Base-by-base conservation (phyloP, 306 rosid genomes). In the Abrus precatorius region DNA sequence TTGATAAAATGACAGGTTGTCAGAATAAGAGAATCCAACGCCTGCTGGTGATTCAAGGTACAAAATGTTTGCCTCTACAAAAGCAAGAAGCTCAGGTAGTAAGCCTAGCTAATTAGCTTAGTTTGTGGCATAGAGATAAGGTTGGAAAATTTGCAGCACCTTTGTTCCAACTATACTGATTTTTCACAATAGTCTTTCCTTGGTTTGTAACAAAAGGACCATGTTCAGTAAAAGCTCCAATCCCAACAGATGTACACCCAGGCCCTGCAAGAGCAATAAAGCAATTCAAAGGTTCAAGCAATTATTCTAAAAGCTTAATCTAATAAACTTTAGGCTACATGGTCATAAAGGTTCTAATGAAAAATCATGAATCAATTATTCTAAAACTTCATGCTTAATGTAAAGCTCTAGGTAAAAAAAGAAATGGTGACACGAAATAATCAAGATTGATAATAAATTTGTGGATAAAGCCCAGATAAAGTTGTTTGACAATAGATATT, bases 31-130 rank as follows among this genome's bases (percentile, higher is more conserved):
- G 72, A 88, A 88, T 4, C 91, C 89, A 47, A 83, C 89, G 30
- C 91, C 86, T 1, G 84, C 87, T 3, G 87, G 91, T 10, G 91
- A 85, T 2, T 88, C 91, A 7, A 88, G 54, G 53, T 88, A 85
- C 71, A 88, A 47, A 12, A 88, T 64, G 28, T 88, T 88, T 54
- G 89, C 87, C 52, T 69, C 87, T 85, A 84, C 43, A 71, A 33
- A 54, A 59, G 7, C 38, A 3, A 54, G 7, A 11, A 28, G 11
- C 47, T 65, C 56, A 55, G 10, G 12, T 12, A 3, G 1, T 71
- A 14, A 71, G 62, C 11, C 20, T 20, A 20, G 20, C 20, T 20
- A 20, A 20, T 48, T 56, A 14, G 38, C 4, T 29, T 13, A 59
- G 59, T 60, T 45, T 75, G 70, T 32, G 55, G 30, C 38, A 52